Evolutionary conservation across 1,139 yeast species (phyloP), one percentile per base, ranked within the genome.

Genomic region (Diutina rugosa): DNA sequence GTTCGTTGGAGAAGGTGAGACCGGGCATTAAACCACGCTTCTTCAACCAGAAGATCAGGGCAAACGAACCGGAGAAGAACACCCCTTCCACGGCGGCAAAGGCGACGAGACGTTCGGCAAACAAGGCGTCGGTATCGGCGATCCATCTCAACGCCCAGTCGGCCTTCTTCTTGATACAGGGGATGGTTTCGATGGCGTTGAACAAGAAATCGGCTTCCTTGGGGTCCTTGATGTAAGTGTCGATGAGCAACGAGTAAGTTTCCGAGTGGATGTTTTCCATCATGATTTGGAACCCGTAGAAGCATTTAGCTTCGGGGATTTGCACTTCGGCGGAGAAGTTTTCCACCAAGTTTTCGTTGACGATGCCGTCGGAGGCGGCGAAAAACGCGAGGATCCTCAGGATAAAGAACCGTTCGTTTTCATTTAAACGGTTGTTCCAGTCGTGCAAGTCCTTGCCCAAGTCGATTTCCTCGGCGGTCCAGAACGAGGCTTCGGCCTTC

Each of bases 401-500:
- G 63, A 93, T 76, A 71, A 93, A 95, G 73, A 74, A 91, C 67
- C 95, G 82, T 78, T 93, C 98, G 69, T 90, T 91, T 56, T 88
- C 93, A 67, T 78, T 90, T 73, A 93, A 76, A 65, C 77, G 78
- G 72, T 85, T 78, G 68, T 88, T 90, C 97, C 98, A 91, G 75
- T 93, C 98, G 66, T 80, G 80, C 61, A 80, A 69, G 71, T 93
- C 99, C 78, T 93, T 93, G 61, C 95, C 85, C 64, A 93, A 80
- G 72, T 93, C 99, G 64, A 95, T 90, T 76, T 93, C 99, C 77
- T 93, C 99, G 57, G 99, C 97, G 56, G 99, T 93, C 99, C 99
- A 93, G 81, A 93, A 93, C 12, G 97, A 90, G 29, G 99, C 98
- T 78, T 93, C 99, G 51, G 98, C 97, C 76, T 91, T 90, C 79